Base-by-base conservation (phyloP, 2,329 filamentous ascomycete species). In the Neonectria ditissima region DNA sequence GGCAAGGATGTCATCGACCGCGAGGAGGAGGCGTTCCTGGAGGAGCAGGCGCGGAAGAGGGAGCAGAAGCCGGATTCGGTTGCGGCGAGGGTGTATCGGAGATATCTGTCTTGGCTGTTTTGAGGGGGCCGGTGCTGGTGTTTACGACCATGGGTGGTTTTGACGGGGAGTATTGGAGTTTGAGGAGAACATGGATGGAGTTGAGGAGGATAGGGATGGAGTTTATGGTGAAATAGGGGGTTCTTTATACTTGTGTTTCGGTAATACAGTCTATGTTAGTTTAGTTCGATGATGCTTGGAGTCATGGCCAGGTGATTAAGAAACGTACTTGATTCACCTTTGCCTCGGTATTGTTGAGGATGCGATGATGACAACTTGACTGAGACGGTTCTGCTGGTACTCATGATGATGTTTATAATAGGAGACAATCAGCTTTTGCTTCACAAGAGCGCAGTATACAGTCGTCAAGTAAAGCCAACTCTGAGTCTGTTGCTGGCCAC, bases 1-100 rank as follows among this genome's bases (percentile, higher is more conserved):
- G 91, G 91, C 72, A 93, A 93, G 81, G 90, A 90, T 57, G 83
- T 86, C 63, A 91, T 93, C 68, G 91, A 93, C 77, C 83, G 87
- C 7, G 90, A 93, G 73, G 91, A 94, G 79, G 85, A 87, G 63
- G 88, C 87, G 65, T 93, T 90, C 78, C 70, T 92, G 56, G 89
- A 55, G 6, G 37, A 51, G 52, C 44, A 62, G 28, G 59, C 34
- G 34, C 18, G 20, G 20, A 55, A 39, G 52, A 51, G 28, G 10
- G 52, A 62, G 11, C 18, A 10, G 20, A 18, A 39, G 14, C 32
- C 24, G 34, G 24, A 55, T 5, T 32, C 18, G 8, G 28, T 20
- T 26, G 30, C 14, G 14, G 20, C 37, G 9, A 55, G 16, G 22
- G 18, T 32, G 24, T 55, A 45, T 43, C 37, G 8, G 30, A 51